A percentile compares a stretch with the other conserved stretches of the same genome.
phyloP scores from a whole-genome alignment of 768 basidiomycete species.

The Boletus rubropictus region DNA sequence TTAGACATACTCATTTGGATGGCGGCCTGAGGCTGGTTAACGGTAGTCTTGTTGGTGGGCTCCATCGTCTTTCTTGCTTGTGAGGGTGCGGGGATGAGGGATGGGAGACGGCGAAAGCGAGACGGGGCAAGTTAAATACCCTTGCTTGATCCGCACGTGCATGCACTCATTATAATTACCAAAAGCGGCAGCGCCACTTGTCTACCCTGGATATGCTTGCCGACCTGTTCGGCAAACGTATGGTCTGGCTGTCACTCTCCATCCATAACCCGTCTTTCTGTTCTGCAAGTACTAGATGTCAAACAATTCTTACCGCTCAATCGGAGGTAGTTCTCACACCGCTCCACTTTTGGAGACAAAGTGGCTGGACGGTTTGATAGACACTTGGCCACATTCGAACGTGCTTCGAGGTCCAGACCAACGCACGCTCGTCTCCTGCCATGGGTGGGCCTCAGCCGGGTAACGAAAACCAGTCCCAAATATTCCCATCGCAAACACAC shows the following conservation, averaged over 20 bases:
- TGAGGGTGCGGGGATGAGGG: slow-evolving; percentile 14
- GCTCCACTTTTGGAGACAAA: neutral
- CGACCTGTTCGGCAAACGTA: neutral
- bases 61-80: slow-evolving; percentile 21
- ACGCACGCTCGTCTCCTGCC: neutral
- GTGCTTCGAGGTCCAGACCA: neutral
- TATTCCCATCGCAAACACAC: no score
- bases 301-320: no score
- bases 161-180: neutral
- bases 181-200: slow-evolving; percentile 7
- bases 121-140: slow-evolving; percentile 13
- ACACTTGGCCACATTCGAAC: neutral
- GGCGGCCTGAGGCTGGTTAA: slow-evolving; percentile 53
- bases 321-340: neutral
- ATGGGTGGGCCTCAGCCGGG: neutral
- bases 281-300: neutral
- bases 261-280: no score
- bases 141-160: no score
- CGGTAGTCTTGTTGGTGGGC: slow-evolving; percentile 31
- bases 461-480: neutral
- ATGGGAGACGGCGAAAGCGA: neutral
- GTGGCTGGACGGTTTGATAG: no score
- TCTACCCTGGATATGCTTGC: neutral
- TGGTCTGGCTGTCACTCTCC: no score
- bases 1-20: slow-evolving; percentile 57